phyloP scores from a whole-genome alignment of 768 basidiomycete species.

The Tephrocybe rancida region DNA sequence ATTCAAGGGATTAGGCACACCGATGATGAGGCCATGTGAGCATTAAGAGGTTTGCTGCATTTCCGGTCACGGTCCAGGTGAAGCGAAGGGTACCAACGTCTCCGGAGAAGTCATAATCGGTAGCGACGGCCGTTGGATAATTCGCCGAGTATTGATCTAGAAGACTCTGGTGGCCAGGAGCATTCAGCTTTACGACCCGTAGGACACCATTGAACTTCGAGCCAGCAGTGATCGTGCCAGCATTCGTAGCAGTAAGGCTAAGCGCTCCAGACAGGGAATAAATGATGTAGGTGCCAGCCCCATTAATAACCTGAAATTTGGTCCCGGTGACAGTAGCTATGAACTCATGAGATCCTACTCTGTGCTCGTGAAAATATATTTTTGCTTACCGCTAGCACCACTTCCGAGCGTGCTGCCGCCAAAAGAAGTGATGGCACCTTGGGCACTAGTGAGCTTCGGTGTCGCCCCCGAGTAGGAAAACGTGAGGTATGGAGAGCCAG shows the following conservation, averaged over 20 bases:
- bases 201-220: conserved; percentile 29
- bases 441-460: conserved; percentile 28
- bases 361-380: neutral
- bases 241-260: conserved; percentile 25
- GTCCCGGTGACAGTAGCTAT: conserved; percentile 27
- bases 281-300: conserved; percentile 31
- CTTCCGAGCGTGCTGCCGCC: conserved; percentile 23
- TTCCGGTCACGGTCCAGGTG: conserved; percentile 32
- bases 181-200: conserved; percentile 29
- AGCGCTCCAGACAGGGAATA: conserved; percentile 33
- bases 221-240: conserved; percentile 24
- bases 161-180: conserved; percentile 25
- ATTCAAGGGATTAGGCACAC: conserved; percentile 15
- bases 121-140: conserved; percentile 29
- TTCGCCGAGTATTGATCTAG: conserved; percentile 32
- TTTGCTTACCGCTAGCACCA: conserved; percentile 20
- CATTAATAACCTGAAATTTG: conserved; percentile 29
- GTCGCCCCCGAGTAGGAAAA: conserved; percentile 32
- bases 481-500: conserved; percentile 36
- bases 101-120: conserved; percentile 31
- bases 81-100: conserved; percentile 31
- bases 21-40: conserved; percentile 37
- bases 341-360: neutral
- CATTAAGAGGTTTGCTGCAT: conserved; percentile 29
- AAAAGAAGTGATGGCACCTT: conserved; percentile 32